A percentile compares a stretch with the other conserved stretches of the same genome.
Evolutionary conservation across 225 moss, liverwort and hornwort species (phyloP).

Genomic region (Thuidium tamariscinum): DNA sequence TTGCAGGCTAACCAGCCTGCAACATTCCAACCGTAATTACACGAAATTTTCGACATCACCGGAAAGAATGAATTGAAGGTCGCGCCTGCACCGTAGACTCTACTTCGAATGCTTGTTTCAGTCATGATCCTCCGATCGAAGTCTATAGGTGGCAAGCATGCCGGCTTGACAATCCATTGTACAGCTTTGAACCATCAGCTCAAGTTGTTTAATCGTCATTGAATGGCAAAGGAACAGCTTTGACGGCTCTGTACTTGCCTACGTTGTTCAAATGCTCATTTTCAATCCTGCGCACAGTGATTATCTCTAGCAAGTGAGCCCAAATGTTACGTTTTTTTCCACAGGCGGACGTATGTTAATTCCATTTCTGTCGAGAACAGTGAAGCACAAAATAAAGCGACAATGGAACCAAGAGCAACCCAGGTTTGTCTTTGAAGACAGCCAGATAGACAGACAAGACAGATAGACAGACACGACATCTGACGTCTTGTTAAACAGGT

Average conservation of each 20-base stretch:
- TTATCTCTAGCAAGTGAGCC: not conserved
- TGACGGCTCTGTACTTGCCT: conserved; percentile 18
- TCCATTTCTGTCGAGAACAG: not conserved
- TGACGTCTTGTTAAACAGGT: too few relatives aligned
- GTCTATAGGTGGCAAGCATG: not conserved
- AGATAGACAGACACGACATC: not conserved
- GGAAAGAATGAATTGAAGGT: not conserved
- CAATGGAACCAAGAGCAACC: not conserved
- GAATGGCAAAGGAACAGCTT: conserved; percentile 22
- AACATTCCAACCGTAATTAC: too few relatives aligned
- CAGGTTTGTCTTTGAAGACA: not conserved
- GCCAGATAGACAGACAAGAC: not conserved
- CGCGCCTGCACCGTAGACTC: not conserved
- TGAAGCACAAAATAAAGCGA: not conserved
- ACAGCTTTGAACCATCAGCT: not conserved
- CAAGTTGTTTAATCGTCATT: not conserved
- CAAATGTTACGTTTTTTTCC: not conserved
- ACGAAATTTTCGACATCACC: not conserved
- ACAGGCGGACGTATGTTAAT: not conserved
- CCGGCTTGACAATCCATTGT: not conserved
- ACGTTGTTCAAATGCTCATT: conserved; percentile 36
- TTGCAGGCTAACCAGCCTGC: too few relatives aligned
- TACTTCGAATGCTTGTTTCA: not conserved
- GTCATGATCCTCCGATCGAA: not conserved
- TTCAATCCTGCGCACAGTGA: conserved; percentile 3